Evolutionary conservation across 2,329 filamentous ascomycete species (phyloP).

Genomic region (Epichloe glyceriae): DNA sequence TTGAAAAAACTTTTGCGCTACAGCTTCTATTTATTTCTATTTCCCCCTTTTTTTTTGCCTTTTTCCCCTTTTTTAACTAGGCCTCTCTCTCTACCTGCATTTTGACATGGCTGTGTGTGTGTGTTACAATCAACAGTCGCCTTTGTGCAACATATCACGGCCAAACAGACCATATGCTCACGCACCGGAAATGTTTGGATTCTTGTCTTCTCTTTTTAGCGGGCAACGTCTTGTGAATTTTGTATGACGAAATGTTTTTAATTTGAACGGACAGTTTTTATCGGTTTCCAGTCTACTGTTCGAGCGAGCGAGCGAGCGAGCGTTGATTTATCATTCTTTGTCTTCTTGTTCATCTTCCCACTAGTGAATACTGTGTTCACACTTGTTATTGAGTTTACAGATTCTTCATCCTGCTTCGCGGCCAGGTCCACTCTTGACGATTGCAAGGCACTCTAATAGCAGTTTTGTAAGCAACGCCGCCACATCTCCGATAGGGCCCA

Average conservation of each 20-base stretch:
- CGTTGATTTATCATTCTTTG: conserved; percentile 1
- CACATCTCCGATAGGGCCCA: neutral
- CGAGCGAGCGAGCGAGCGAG: conserved; percentile 5
- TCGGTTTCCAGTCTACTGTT: neutral
- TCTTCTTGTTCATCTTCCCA: neutral
- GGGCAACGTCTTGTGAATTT: neutral
- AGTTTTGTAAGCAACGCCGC: neutral
- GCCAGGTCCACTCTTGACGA: neutral
- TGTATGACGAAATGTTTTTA: neutral
- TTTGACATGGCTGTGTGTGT: neutral
- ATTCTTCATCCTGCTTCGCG: neutral
- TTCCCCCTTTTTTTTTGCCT: conserved; percentile 7
- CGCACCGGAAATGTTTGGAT: conserved; percentile 2
- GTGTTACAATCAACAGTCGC: neutral
- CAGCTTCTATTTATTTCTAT: conserved; percentile 4
- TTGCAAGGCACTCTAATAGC: neutral
- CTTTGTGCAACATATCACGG: neutral
- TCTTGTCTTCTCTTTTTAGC: neutral
- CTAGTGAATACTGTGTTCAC: neutral
- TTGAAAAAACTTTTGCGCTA: conserved; percentile 4
- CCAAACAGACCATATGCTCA: conserved; percentile 5
- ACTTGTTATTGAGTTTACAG: neutral
- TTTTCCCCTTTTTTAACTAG: too few relatives aligned
- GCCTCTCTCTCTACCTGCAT: neutral
- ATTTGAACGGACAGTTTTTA: neutral